Conservation (phyloP, 2,329 filamentous ascomycete genomes). For the Metarhizium album region DNA sequence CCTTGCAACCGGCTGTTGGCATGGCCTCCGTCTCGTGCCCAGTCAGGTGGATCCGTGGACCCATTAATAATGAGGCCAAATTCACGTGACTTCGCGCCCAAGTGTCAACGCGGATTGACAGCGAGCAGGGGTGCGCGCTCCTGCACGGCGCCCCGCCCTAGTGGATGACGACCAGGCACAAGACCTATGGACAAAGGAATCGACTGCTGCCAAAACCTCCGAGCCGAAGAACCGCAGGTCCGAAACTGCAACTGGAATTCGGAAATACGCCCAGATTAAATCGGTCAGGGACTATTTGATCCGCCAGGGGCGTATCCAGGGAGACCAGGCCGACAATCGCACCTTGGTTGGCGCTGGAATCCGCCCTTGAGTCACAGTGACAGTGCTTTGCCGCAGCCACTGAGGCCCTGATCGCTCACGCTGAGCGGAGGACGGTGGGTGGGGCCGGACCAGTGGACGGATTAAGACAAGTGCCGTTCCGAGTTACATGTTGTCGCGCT, state of each 20-base stretch:
- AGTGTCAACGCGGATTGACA: neutral
- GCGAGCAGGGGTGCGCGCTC: slow-evolving; percentile 1
- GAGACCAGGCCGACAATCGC: neutral
- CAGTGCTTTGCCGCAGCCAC: neutral
- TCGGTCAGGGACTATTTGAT: neutral
- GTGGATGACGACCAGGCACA: neutral
- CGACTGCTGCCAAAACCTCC: too few relatives aligned
- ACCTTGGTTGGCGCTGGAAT: slow-evolving; percentile 8
- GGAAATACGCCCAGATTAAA: neutral
- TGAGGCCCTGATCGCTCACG: neutral
- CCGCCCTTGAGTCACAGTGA: neutral
- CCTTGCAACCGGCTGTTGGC: neutral
- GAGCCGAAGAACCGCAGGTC: slow-evolving; percentile 1
- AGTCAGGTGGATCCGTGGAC: neutral
- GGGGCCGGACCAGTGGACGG: slow-evolving; percentile 6
- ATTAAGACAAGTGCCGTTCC: slow-evolving; percentile 4
- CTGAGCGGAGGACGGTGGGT: neutral
- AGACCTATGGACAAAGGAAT: neutral
- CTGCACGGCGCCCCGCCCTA: slow-evolving; percentile 3
- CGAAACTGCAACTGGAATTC: slow-evolving; percentile 1
- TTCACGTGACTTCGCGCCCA: slow-evolving; percentile 15
- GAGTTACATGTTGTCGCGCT: slow-evolving; percentile 19
- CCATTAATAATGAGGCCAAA: slow-evolving; percentile 6
- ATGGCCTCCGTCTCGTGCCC: neutral
- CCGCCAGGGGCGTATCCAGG: neutral